Percentiles rank a stretch among this genome's conserved stretches.
Conservation (phyloP, 2,329 filamentous ascomycete species). For the Fusarium buharicum region DNA sequence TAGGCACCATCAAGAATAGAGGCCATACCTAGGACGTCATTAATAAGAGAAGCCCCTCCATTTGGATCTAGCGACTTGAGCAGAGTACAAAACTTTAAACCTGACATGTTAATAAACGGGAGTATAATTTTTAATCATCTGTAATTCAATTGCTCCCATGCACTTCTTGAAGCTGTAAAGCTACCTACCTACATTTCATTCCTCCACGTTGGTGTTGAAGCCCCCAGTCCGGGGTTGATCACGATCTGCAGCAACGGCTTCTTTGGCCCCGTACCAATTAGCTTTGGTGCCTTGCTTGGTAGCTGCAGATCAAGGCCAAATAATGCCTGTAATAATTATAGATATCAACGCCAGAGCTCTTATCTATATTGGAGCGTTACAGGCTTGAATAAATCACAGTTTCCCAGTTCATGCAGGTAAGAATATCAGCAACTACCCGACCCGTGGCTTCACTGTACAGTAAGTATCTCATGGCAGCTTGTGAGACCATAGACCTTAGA, state of each 20-base stretch:
- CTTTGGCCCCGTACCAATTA: slow-evolving; percentile 22
- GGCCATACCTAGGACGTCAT: slow-evolving; percentile 23
- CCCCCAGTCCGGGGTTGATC: slow-evolving; percentile 20
- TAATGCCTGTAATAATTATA: neutral
- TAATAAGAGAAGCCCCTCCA: slow-evolving; percentile 4
- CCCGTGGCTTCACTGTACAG: neutral
- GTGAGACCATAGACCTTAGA: neutral
- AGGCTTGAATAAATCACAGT: too few relatives aligned
- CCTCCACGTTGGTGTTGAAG: slow-evolving; percentile 8
- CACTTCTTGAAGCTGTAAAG: neutral
- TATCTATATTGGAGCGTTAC: too few relatives aligned
- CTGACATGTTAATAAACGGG: neutral
- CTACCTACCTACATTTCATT: neutral
- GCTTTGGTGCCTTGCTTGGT: slow-evolving; percentile 24
- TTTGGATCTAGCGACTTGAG: neutral
- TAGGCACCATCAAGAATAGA: slow-evolving; percentile 11
- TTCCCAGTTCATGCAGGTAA: slow-evolving; percentile 3
- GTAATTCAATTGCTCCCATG: too few relatives aligned
- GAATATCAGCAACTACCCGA: slow-evolving; percentile 15
- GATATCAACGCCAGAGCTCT: neutral
- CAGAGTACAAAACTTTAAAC: neutral
- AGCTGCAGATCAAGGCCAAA: slow-evolving; percentile 19
- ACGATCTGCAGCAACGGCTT: slow-evolving; percentile 25
- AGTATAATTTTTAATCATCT: too few relatives aligned
- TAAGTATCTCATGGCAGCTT: neutral